Evolutionary conservation across 768 basidiomycete species (phyloP).

Genomic region (Royoungia palumana): DNA sequence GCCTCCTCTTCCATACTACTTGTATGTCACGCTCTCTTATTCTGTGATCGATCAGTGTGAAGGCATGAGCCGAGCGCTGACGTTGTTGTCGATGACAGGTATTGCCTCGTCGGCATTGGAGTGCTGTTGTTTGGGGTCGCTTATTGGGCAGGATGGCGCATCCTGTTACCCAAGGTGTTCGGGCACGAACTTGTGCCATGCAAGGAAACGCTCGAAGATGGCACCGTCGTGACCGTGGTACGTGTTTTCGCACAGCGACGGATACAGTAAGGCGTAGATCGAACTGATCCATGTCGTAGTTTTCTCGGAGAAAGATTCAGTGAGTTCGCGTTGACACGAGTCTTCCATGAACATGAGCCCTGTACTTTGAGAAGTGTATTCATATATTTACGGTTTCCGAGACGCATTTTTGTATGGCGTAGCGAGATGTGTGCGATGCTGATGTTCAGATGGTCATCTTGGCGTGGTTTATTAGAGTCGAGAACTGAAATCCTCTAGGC

Average conservation of each 20-base stretch:
- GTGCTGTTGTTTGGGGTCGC: constrained; percentile 44
- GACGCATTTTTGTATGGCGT: too few relatives aligned
- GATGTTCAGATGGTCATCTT: too few relatives aligned
- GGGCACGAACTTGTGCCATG: constrained; percentile 45
- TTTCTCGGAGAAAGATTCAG: constrained; percentile 9
- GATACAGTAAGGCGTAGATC: too few relatives aligned
- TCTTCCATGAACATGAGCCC: too few relatives aligned
- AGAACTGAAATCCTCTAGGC: too few relatives aligned
- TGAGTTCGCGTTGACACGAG: not conserved
- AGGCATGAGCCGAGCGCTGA: constrained; percentile 33
- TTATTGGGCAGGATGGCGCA: constrained; percentile 56
- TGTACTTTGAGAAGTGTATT: too few relatives aligned
- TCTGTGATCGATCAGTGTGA: too few relatives aligned
- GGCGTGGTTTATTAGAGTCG: too few relatives aligned
- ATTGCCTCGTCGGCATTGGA: constrained; percentile 52
- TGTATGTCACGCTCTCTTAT: constrained; percentile 26
- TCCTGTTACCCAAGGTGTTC: constrained; percentile 47
- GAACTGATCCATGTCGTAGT: constrained; percentile 2
- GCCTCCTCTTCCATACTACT: constrained; percentile 57
- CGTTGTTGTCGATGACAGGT: constrained; percentile 35
- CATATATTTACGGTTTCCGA: too few relatives aligned
- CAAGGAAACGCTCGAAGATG: constrained; percentile 50
- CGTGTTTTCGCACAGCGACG: constrained; percentile 9
- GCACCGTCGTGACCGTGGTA: constrained; percentile 53
- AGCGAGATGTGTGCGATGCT: too few relatives aligned